Evolutionary conservation across 192 early-diverging fungal species (phyloP), one percentile per base, ranked within the genome.

Genomic region (Geranomyces variabilis): DNA sequence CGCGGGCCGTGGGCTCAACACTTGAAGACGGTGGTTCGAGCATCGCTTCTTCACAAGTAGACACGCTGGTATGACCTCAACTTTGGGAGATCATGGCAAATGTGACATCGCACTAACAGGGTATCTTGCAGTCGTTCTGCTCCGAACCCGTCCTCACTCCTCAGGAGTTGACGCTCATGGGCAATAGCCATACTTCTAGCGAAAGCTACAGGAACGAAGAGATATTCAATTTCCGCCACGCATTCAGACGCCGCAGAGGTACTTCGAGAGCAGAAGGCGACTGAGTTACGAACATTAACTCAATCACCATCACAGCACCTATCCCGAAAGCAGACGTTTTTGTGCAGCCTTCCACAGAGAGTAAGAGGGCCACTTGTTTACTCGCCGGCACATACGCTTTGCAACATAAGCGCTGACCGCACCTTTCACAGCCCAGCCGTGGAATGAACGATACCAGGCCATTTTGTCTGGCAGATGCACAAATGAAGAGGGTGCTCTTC

Each of bases 131-230:
- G 84, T 81, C 79, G 1, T 83, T 85, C 49, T 85, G 75, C 67
- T 79, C 84, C 9, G 84, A 85, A 36, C 84, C 84, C 0, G 76
- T 85, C 1, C 58, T 85, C 44, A 85, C 84, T 5, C 79, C 76
- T 19, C 76, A 82, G 21, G 84, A 85, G 44, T 65, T 85, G 14
- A 66, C 69, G 21, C 22, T 61, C 26, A 83, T 85, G 75, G 84
- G 84, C 63, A 59, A 63, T 41, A 80, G 31, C 49, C 62, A 22
- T 24, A 29, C 63, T 34, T 24, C 48, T 24, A 51, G 8, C n/a
- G 26, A 26, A 29, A 41, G 49, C 46, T 64, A 4, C 72, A 74
- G 65, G 34, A 13, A 70, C 33, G 68, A 75, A 49, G 46, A 69
- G 8, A 59, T 12, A 6, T 70, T 69, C 59, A 75, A 22, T 17